A percentile compares a stretch with the other conserved stretches of the same genome.
Evolutionary conservation across 2,329 filamentous ascomycete species (phyloP).

Genomic region (Xylogone sp.): DNA sequence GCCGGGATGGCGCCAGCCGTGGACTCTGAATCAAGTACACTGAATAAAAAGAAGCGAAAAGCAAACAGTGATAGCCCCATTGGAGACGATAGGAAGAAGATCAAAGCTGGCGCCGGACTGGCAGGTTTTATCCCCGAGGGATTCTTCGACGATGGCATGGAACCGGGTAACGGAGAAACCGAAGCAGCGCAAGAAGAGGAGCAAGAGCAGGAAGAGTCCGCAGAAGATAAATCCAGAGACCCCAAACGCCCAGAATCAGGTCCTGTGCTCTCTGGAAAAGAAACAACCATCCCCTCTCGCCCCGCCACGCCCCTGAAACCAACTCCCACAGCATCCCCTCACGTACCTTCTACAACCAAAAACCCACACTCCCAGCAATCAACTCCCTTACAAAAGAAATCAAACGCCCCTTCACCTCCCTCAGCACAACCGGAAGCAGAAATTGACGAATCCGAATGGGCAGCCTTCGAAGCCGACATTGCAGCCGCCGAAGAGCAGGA

Average conservation of each 20-base stretch:
- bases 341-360: slow-evolving; percentile 39
- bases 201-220: slow-evolving; percentile 27
- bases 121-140: slow-evolving; percentile 18
- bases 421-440: slow-evolving; percentile 18
- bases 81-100: slow-evolving; percentile 39
- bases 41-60: slow-evolving; percentile 48
- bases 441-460: slow-evolving; percentile 78
- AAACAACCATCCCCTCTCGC: slow-evolving; percentile 49
- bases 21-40: slow-evolving; percentile 1
- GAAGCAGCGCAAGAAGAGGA: slow-evolving; percentile 28
- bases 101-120: slow-evolving; percentile 31
- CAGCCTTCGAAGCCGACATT: slow-evolving; percentile 82
- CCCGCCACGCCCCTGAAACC: slow-evolving; percentile 52
- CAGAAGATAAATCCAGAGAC: too few relatives aligned
- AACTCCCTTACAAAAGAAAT: too few relatives aligned
- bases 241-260: neutral
- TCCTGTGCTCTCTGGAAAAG: slow-evolving; percentile 28
- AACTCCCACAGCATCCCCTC: slow-evolving; percentile 16
- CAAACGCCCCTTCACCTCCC: slow-evolving; percentile 12
- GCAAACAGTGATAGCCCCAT: slow-evolving; percentile 26
- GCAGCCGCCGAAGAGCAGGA: slow-evolving; percentile 39
- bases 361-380: too few relatives aligned
- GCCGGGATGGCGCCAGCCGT: neutral
- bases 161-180: slow-evolving; percentile 2
- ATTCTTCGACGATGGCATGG: slow-evolving; percentile 26